These are phyloP conservation scores for Rhizopus sp. DNA, from an alignment of 371 early-diverging fungal genomes.

Conservation along the genomic window DNA sequence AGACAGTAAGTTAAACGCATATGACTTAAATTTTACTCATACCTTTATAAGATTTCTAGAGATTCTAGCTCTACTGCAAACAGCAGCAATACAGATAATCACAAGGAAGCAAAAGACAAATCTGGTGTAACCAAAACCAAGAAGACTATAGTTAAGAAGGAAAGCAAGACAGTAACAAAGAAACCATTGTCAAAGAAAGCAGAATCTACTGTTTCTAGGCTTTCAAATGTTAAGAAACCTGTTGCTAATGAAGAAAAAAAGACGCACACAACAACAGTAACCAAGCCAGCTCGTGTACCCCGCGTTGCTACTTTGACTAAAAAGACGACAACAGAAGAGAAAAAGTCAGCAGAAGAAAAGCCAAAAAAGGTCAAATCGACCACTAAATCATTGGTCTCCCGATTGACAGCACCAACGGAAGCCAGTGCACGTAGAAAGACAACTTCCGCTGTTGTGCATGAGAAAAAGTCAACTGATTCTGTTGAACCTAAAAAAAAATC, in stretches of 20 bases:
- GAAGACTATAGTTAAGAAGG: conserved; percentile 1
- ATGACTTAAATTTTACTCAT: background rate
- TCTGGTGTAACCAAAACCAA: conserved; percentile 11
- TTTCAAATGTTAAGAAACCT: conserved; percentile 6
- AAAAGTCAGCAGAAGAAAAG: conserved; percentile 14
- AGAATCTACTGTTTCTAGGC: conserved; percentile 11
- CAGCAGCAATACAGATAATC: background rate
- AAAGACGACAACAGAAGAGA: conserved; percentile 9
- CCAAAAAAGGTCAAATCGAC: conserved; percentile 12
- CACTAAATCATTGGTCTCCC: conserved; percentile 23
- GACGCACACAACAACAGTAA: background rate
- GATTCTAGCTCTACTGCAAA: background rate
- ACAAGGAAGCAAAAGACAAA: background rate
- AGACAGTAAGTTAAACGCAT: background rate
- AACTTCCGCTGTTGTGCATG: background rate
- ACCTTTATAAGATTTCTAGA: background rate
- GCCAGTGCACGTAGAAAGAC: conserved; percentile 29
- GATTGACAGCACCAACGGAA: conserved; percentile 28
- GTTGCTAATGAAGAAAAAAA: conserved; percentile 10
- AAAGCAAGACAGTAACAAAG: conserved; percentile 1
- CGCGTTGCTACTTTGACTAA: conserved; percentile 24
- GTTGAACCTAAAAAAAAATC: conserved; percentile 6
- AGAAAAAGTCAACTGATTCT: conserved; percentile 8
- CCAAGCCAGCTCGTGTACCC: conserved; percentile 21
- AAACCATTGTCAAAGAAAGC: conserved; percentile 4